Evolutionary conservation across 2,329 filamentous ascomycete genomes (phyloP), one percentile per base, ranked within the genome.

Genomic region (Dryadomyces sulphureus): DNA sequence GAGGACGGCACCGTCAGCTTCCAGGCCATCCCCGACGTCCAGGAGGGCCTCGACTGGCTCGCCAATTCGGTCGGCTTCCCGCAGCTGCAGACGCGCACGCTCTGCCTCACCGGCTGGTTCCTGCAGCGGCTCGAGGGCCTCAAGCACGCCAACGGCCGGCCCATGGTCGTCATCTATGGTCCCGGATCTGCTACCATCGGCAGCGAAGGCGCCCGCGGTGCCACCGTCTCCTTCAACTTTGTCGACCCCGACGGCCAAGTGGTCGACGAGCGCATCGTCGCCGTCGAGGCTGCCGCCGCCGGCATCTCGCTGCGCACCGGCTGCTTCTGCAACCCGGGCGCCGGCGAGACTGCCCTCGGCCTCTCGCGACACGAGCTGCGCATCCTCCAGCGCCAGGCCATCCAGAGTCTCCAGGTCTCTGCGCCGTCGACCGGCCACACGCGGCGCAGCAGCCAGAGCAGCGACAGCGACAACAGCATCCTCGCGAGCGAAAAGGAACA

Each of bases 241-340:
- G n/a, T 65, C 6, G 63, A 66, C 38, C 41, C 48, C 0, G 19
- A 36, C 0, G 64, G 62, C 7, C 48, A 49, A 2, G 38, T 62
- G 2, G 54, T 66, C 0, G 64, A 66, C 39, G 62, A 64, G 45
- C 55, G 63, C 16, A 43, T 64, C 1, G 59, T 67, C 1, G 62
- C 55, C 0, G 36, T 43, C 2, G 63, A 60, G 49, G 60, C 63
- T 0, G 55, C 62, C 0, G 54, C 51, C 0, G 57, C 53, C 0
- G 53, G 53, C 38, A 65, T 67, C 22, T 65, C 63, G 6, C 48
- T 67, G 8, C 56, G 64, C 11, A 65, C 63, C 2, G 64, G 64
- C 4, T 67, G 64, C 41, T 66, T 66, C 50, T 66, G 64, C 49
- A 66, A 67, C 35, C 64, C 64, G 0, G 64, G 64, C 3, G 64